A percentile compares a stretch with the other conserved stretches of the same genome.
phyloP scores from a whole-genome alignment of 306 rosid genomes.

The Hippophae gyantsensis region DNA sequence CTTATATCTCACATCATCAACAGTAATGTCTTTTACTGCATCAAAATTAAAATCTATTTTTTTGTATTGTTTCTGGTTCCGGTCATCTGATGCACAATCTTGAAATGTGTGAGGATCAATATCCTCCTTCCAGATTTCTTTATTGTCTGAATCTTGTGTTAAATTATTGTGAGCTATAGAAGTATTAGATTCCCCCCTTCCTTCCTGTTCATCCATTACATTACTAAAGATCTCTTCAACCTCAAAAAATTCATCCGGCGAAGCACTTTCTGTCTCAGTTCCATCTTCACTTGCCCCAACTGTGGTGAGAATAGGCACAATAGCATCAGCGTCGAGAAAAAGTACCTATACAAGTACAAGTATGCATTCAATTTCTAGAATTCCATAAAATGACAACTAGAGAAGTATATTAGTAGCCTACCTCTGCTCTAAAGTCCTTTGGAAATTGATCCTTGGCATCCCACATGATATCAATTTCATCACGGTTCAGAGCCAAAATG shows the following conservation, averaged over 20 bases:
- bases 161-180: slow-evolving; percentile 28
- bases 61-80: slow-evolving; percentile 42
- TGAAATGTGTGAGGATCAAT: slow-evolving; percentile 57
- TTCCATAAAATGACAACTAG: slow-evolving; percentile 28
- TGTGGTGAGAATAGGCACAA: slow-evolving; percentile 62
- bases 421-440: slow-evolving; percentile 91
- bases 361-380: slow-evolving; percentile 52
- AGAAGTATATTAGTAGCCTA: slow-evolving; percentile 35
- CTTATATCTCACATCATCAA: slow-evolving; percentile 74
- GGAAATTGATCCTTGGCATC: slow-evolving; percentile 79
- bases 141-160: slow-evolving; percentile 29
- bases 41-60: slow-evolving; percentile 38
- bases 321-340: slow-evolving; percentile 85
- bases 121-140: slow-evolving; percentile 61
- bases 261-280: slow-evolving; percentile 62
- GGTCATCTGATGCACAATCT: slow-evolving; percentile 62
- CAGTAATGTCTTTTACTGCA: slow-evolving; percentile 77
- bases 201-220: slow-evolving; percentile 62
- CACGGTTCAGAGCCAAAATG: slow-evolving; percentile 68
- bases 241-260: slow-evolving; percentile 95
- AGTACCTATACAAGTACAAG: slow-evolving; percentile 76
- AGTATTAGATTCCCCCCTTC: slow-evolving; percentile 41
- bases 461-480: slow-evolving; percentile 81
- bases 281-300: slow-evolving; percentile 45
- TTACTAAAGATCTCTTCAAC: slow-evolving; percentile 93